Evolutionary conservation across 495 filamentous ascomycete species (phyloP), one percentile per base, ranked within the genome.

Genomic region (Gamarada debralockiae): DNA sequence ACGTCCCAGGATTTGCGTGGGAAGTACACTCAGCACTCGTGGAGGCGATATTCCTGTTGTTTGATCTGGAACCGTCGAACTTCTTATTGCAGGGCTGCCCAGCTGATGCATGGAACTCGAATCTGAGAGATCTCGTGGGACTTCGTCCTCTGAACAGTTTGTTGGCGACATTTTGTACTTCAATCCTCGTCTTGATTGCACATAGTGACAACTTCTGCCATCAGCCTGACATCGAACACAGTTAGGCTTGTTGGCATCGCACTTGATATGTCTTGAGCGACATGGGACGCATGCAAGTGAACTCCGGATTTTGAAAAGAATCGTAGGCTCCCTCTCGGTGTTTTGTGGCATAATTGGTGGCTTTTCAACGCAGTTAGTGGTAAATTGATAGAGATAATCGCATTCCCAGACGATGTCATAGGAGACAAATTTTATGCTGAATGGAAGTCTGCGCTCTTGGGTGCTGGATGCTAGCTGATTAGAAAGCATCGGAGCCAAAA

Each of bases 281-380:
- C 79, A 83, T 18, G 76, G 70, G 14, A 80, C 66, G 52, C 79
- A 83, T 29, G 79, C 79, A 10, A 74, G 62, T 3, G 75, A 69
- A 5, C 73, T 70, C 24, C 64, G 62, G 44, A 51, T 53, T 33
- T 29, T 29, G 27, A 29, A 29, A 10, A 29, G 27, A 29, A 10
- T 10, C 5, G 27, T 10, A 4, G 27, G 27, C 5, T 29, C 27
- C 10, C 27, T 4, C 27, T 29, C 27, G 10, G 27, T 10, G 10
- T 5, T 10, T 10, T 5, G 27, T 29, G n/a, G n/a, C n/a, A n/a
- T n/a, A n/a, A n/a, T n/a, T n/a, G n/a, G n/a, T n/a, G n/a, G n/a
- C n/a, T n/a, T n/a, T n/a, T n/a, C n/a, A n/a, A n/a, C n/a, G n/a
- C n/a, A n/a, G n/a, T n/a, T n/a, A n/a, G n/a, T n/a, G n/a, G n/a